Conservation (phyloP, 805 yeast species). For the Candida chauliodis region DNA sequence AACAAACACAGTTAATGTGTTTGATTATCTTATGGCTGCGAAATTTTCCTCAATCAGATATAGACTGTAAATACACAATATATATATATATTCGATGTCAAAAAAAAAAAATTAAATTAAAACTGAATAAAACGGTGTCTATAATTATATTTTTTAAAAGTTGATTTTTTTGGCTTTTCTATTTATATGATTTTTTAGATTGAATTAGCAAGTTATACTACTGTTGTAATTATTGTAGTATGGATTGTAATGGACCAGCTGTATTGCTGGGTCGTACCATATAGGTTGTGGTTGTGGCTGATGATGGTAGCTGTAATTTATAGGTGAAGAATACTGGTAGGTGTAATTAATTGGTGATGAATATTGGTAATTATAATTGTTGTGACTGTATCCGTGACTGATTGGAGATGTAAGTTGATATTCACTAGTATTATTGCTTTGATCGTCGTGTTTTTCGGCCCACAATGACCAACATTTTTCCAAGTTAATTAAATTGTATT, state of each 20-base stretch:
- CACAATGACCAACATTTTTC: slow-evolving; percentile 46
- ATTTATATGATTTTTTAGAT: too few relatives aligned
- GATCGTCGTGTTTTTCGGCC: slow-evolving; percentile 12
- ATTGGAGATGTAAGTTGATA: neutral
- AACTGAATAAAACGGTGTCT: too few relatives aligned
- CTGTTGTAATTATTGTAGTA: slow-evolving; percentile 2
- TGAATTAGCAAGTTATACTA: slow-evolving; percentile 3
- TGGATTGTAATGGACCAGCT: slow-evolving; percentile 3
- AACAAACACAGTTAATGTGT: slow-evolving; percentile 17
- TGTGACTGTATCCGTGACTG: neutral
- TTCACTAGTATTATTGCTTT: neutral
- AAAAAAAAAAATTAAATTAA: too few relatives aligned
- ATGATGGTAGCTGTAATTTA: slow-evolving; percentile 2
- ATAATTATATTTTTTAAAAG: too few relatives aligned
- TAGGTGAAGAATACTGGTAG: neutral
- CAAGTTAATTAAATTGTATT: slow-evolving; percentile 34
- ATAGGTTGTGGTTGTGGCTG: slow-evolving; percentile 5
- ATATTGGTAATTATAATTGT: neutral
- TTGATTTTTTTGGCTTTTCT: neutral
- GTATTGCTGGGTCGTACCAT: slow-evolving; percentile 5
- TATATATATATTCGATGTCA: too few relatives aligned
- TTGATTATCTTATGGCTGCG: slow-evolving; percentile 17
- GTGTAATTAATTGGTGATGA: slow-evolving; percentile 4
- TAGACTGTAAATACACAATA: too few relatives aligned
- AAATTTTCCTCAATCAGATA: too few relatives aligned